These are phyloP conservation scores for Actinomucor elegans DNA, from an alignment of 371 early-diverging fungal genomes.

Conservation along the genomic window DNA sequence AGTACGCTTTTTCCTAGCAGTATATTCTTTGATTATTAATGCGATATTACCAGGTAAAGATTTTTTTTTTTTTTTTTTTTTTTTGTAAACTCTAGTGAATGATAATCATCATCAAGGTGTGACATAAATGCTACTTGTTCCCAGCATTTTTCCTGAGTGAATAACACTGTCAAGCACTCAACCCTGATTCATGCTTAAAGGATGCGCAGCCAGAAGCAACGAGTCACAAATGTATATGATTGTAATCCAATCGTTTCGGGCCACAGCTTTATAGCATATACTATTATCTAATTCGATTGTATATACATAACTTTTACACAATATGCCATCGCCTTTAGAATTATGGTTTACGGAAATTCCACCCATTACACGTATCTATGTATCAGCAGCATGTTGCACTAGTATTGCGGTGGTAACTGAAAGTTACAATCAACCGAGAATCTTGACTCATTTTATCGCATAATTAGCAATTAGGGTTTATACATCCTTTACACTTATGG, in stretches of 20 bases:
- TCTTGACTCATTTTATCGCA: not conserved
- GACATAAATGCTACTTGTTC: no score
- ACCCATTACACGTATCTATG: slow-evolving; percentile 79
- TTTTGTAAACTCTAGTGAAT: no score
- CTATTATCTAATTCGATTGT: not conserved
- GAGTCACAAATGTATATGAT: no score
- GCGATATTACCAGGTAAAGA: no score
- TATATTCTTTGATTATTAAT: no score
- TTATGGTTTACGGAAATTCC: slow-evolving; percentile 94
- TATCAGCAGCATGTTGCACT: slow-evolving; percentile 73
- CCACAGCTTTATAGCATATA: not conserved
- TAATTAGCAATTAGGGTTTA: slow-evolving; percentile 65
- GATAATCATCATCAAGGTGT: no score
- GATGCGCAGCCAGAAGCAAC: no score
- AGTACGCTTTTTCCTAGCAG: no score
- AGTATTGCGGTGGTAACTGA: slow-evolving; percentile 76
- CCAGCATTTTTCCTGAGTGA: no score
- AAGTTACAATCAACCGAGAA: not conserved
- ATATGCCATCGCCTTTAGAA: slow-evolving; percentile 71
- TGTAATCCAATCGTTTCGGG: not conserved
- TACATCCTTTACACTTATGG: slow-evolving; percentile 78
- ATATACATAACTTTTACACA: not conserved
- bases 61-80: no score
- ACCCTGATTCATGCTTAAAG: no score
- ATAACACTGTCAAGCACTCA: no score